A percentile compares a stretch with the other conserved stretches of the same genome.
Evolutionary conservation across 345 rosid genomes (phyloP).

Genomic region (Passiflora organensis): DNA sequence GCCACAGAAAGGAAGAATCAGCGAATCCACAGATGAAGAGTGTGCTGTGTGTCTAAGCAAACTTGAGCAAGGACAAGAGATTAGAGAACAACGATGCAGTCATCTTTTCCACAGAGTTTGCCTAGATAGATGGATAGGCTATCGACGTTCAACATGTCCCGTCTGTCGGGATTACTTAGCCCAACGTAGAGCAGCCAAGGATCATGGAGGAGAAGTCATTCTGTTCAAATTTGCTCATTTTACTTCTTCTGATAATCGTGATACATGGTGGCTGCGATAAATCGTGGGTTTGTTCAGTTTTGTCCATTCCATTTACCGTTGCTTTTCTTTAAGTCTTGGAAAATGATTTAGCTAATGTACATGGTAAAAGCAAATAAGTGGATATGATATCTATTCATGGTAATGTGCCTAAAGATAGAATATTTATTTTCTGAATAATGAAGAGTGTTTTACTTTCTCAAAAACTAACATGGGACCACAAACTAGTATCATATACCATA

Average conservation of each 20-base stretch:
- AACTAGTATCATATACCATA: too few species aligned
- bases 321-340: too few species aligned
- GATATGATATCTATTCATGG: too few species aligned
- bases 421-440: too few species aligned
- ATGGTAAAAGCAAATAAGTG: too few species aligned
- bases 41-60: constrained; percentile 28
- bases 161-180: constrained; percentile 13
- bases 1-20: too few species aligned
- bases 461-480: too few species aligned
- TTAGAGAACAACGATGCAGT: constrained; percentile 25
- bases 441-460: too few species aligned
- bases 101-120: constrained; percentile 22
- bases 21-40: neutral
- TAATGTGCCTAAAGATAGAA: too few species aligned
- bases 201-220: neutral
- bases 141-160: constrained; percentile 6
- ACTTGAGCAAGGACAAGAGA: constrained; percentile 25
- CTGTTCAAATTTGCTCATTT: constrained; percentile 7
- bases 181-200: neutral
- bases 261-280: constrained; percentile 17
- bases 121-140: constrained; percentile 13
- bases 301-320: too few species aligned
- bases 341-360: too few species aligned
- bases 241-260: constrained; percentile 4
- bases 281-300: too few species aligned